Conservation (phyloP, 371 early-diverging fungal genomes). For the Zychaea mexicana region DNA sequence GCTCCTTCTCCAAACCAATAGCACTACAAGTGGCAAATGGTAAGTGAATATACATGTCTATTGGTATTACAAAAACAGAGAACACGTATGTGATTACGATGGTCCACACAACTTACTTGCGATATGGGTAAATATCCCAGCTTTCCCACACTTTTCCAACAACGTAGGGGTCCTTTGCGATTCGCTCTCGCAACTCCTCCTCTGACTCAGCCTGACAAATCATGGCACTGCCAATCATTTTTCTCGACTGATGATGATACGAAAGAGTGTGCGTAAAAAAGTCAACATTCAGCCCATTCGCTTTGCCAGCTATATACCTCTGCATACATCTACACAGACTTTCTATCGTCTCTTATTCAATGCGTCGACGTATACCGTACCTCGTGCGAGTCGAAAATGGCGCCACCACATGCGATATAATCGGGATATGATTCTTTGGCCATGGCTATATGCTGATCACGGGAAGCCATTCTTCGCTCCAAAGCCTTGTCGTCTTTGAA, state of each 20-base stretch:
- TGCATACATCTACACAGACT: too few species aligned
- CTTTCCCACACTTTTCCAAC: slow-evolving; percentile 60
- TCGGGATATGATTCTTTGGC: slow-evolving; percentile 7
- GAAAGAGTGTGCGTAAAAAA: too few species aligned
- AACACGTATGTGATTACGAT: not conserved
- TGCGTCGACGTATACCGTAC: too few species aligned
- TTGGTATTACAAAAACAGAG: not conserved
- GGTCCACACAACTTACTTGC: slow-evolving; percentile 10
- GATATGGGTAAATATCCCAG: slow-evolving; percentile 46
- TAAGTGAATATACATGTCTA: not conserved
- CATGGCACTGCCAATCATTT: slow-evolving; percentile 59
- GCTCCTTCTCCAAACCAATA: slow-evolving; percentile 7
- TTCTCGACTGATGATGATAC: slow-evolving; percentile 19
- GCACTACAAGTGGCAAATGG: not conserved
- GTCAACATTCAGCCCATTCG: too few species aligned
- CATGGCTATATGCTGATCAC: slow-evolving; percentile 17
- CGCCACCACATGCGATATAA: slow-evolving; percentile 18
- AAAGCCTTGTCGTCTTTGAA: slow-evolving; percentile 13
- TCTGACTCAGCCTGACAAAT: slow-evolving; percentile 49
- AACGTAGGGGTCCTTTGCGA: slow-evolving; percentile 56
- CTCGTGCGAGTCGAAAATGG: slow-evolving; percentile 21
- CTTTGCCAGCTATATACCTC: too few species aligned
- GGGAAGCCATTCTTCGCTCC: slow-evolving; percentile 18
- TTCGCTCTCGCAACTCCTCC: slow-evolving; percentile 36
- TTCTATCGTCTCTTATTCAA: not conserved